Percentiles rank a stretch among this genome's conserved stretches.
Evolutionary conservation across 73 alveolate genomes (phyloP).

Genomic region (Paramecium sonneborni): DNA sequence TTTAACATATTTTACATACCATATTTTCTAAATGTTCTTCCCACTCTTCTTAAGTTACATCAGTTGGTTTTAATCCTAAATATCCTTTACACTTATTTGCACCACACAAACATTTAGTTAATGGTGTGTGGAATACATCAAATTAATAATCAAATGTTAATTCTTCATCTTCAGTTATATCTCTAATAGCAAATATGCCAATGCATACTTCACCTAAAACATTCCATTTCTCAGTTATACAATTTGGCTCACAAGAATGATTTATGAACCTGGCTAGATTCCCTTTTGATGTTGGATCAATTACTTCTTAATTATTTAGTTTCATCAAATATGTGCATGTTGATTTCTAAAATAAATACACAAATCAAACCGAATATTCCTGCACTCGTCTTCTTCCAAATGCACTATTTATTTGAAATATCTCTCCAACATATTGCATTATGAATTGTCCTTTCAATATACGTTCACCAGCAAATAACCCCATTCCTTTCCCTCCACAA

Average conservation of each 20-base stretch:
- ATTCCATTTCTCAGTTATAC: conserved; percentile 98
- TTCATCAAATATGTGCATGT: conserved; percentile 97
- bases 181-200: conserved; percentile 95
- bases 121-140: conserved; percentile 94
- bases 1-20: conserved; percentile 66
- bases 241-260: conserved; percentile 98
- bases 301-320: conserved; percentile 89
- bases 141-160: conserved; percentile 95
- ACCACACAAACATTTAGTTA: conserved; percentile 96
- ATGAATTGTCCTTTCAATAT: conserved; percentile 92
- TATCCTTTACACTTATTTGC: conserved; percentile 94
- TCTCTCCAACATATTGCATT: conserved; percentile 98
- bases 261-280: conserved; percentile 97
- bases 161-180: conserved; percentile 94
- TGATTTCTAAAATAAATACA: conserved; percentile 50
- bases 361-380: conserved; percentile 79
- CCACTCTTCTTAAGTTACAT: conserved; percentile 70
- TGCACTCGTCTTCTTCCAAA: conserved; percentile 87
- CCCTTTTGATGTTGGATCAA: conserved; percentile 96
- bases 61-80: conserved; percentile 86
- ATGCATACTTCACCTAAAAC: conserved; percentile 97
- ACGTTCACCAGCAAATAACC: conserved; percentile 95
- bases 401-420: conserved; percentile 88
- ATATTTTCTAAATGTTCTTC: conserved; percentile 67
- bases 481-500: conserved; percentile 94